Conservation (phyloP, 2,329 filamentous ascomycete species). For the Colletotrichum paranaense region DNA sequence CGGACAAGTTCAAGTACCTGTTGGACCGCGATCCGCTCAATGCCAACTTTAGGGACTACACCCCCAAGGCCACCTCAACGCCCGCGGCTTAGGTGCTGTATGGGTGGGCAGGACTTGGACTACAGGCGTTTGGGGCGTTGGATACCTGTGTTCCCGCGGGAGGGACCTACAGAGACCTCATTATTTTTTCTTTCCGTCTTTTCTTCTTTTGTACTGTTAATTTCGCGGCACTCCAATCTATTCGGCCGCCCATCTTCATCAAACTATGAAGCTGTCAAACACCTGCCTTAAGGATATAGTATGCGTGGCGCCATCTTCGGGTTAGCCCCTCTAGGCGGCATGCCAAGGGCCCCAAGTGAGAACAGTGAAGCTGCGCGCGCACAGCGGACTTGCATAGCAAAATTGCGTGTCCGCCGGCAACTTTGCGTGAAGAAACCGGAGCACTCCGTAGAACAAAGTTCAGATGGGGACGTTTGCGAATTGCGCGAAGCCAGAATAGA, state of each 20-base stretch:
- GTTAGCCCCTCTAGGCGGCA: background rate
- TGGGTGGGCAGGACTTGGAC: background rate
- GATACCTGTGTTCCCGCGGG: background rate
- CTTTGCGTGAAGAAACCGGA: background rate
- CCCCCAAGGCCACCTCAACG: background rate
- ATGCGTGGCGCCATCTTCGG: background rate
- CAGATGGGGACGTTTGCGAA: background rate
- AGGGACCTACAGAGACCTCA: background rate
- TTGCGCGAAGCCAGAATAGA: background rate
- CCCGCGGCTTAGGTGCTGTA: background rate
- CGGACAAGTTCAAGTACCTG: slow-evolving; percentile 48
- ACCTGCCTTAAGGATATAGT: too few species aligned
- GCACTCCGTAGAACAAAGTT: background rate
- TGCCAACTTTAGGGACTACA: slow-evolving; percentile 50
- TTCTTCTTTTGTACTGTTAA: background rate
- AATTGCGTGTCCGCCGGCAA: background rate
- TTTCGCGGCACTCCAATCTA: background rate
- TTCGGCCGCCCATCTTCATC: background rate
- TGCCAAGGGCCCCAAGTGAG: background rate
- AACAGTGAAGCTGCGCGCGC: too few species aligned
- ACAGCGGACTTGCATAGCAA: too few species aligned
- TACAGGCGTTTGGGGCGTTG: background rate
- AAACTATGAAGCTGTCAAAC: background rate
- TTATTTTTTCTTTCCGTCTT: background rate
- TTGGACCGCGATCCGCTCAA: slow-evolving; percentile 51